Percentiles rank a stretch among this genome's conserved stretches.
Conservation (phyloP, 495 filamentous ascomycete genomes). For the Penicillium herquei region DNA sequence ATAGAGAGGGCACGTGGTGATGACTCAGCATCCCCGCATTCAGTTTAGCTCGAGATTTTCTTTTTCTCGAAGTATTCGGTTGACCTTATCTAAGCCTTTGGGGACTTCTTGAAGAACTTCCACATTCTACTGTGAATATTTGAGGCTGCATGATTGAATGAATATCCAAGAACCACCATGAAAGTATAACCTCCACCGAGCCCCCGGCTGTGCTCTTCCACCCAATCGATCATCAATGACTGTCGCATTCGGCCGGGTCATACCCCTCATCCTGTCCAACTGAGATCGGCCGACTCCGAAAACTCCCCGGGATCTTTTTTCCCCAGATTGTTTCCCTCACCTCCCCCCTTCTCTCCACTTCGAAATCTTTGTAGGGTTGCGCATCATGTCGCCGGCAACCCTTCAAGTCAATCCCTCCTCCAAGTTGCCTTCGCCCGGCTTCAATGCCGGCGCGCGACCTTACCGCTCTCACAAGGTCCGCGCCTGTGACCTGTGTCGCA, state of each 20-base stretch:
- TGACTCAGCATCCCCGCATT: constrained; percentile 20
- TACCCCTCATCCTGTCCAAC: constrained; percentile 27
- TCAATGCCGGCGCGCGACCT: constrained; percentile 47
- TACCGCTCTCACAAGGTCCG: constrained; percentile 53
- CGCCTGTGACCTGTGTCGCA: constrained; percentile 52
- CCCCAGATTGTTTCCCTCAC: constrained; percentile 16
- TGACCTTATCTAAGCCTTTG: background rate
- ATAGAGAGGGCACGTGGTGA: constrained; percentile 15
- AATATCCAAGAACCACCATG: constrained; percentile 6
- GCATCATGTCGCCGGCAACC: constrained; percentile 40
- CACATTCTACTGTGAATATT: background rate
- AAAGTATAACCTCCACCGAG: constrained; percentile 6
- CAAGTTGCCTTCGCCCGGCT: constrained; percentile 40
- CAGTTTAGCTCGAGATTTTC: constrained; percentile 9
- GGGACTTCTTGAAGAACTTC: background rate
- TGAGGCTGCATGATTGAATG: background rate
- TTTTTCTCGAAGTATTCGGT: background rate
- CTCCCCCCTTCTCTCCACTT: constrained; percentile 4
- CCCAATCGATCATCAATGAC: constrained; percentile 8
- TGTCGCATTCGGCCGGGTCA: constrained; percentile 23
- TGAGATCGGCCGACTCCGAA: constrained; percentile 31
- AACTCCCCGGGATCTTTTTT: constrained; percentile 21
- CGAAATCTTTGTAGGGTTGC: constrained; percentile 15
- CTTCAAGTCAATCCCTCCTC: constrained; percentile 31
- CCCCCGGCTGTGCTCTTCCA: constrained; percentile 7